Evolutionary conservation across 805 yeast genomes (phyloP).

Genomic region (Saccharomycopsis selenospora): DNA sequence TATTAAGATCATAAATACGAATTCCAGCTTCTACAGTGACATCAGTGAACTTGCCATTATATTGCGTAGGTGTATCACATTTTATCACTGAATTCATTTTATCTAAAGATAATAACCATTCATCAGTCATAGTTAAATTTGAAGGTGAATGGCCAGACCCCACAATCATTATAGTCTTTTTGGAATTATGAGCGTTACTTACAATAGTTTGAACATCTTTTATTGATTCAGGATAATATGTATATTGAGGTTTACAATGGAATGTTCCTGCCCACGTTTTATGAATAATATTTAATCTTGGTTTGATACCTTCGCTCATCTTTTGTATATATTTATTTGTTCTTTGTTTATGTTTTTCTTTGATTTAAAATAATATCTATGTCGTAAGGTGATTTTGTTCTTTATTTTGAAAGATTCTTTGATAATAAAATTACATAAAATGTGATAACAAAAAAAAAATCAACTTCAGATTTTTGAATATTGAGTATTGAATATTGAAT

Average conservation of each 20-base stretch:
- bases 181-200: slow-evolving; percentile 48
- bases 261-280: slow-evolving; percentile 91
- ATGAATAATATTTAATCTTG: slow-evolving; percentile 30
- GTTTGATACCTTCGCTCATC: not conserved
- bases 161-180: slow-evolving; percentile 69
- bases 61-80: slow-evolving; percentile 35
- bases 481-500: too few species aligned
- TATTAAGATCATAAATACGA: slow-evolving; percentile 67
- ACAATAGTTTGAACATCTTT: slow-evolving; percentile 68
- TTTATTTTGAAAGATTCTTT: too few species aligned
- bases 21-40: slow-evolving; percentile 94
- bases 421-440: too few species aligned
- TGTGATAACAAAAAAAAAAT: too few species aligned
- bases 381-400: too few species aligned
- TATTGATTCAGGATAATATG: slow-evolving; percentile 65
- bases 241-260: slow-evolving; percentile 64
- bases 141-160: slow-evolving; percentile 97
- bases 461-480: too few species aligned
- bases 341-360: too few species aligned
- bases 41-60: slow-evolving; percentile 69
- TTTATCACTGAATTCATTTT: slow-evolving; percentile 50
- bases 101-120: slow-evolving; percentile 86
- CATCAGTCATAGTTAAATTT: slow-evolving; percentile 77
- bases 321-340: too few species aligned
- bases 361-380: too few species aligned